Conservation (phyloP, 2,329 filamentous ascomycete species). For the Fusarium subglutinans region DNA sequence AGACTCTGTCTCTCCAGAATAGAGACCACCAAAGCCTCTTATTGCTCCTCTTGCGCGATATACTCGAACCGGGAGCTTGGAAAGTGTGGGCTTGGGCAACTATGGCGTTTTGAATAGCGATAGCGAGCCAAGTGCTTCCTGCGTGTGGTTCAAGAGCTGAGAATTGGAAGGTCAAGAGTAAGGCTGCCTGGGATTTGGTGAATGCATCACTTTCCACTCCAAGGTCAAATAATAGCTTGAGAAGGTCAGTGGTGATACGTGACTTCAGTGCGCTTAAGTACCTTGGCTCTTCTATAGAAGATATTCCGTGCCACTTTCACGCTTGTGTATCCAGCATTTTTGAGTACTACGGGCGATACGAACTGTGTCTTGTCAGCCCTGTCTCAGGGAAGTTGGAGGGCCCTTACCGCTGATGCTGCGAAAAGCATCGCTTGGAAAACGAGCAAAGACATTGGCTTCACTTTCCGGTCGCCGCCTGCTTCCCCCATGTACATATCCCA, state of each 20-base stretch:
- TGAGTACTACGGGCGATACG: constrained; percentile 25
- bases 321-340: constrained; percentile 25
- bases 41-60: neutral
- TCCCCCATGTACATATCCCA: constrained; percentile 24
- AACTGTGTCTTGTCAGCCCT: constrained; percentile 8
- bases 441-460: constrained; percentile 10
- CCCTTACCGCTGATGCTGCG: constrained; percentile 22
- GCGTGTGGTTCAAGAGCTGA: constrained; percentile 27
- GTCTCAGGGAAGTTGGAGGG: rapidly evolving
- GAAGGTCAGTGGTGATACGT: neutral
- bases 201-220: constrained; percentile 20
- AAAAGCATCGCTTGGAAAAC: constrained; percentile 26
- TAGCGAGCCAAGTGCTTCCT: constrained; percentile 29
- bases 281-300: constrained; percentile 30
- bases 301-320: constrained; percentile 29
- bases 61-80: neutral
- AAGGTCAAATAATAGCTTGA: constrained; percentile 23
- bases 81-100: constrained; percentile 26
- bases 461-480: neutral
- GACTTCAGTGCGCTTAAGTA: rapidly evolving
- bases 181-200: constrained; percentile 20
- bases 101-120: constrained; percentile 23
- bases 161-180: constrained; percentile 30
- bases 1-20: constrained; percentile 14
- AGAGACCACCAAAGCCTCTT: constrained; percentile 30